Conservation (phyloP, 257 asterid genomes). For the Perilla frutescens region DNA sequence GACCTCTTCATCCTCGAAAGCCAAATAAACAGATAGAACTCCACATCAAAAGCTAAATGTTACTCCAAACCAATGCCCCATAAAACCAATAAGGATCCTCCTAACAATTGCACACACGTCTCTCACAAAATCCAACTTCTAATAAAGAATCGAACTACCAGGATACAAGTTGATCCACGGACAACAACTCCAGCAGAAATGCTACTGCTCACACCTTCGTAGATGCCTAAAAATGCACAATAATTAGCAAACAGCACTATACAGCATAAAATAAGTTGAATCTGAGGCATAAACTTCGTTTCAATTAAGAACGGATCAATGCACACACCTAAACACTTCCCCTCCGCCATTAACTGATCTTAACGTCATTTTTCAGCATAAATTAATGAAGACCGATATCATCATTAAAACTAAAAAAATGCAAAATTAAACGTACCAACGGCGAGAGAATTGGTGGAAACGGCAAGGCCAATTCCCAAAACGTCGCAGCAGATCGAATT, state of each 20-base stretch:
- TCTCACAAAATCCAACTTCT: conserved; percentile 19
- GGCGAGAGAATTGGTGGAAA: conserved; percentile 26
- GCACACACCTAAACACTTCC: conserved; percentile 29
- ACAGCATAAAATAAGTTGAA: conserved; percentile 24
- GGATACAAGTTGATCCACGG: conserved; percentile 27
- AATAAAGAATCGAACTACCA: conserved; percentile 32
- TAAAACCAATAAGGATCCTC: conserved; percentile 21
- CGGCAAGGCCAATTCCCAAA: conserved; percentile 27
- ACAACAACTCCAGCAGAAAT: conserved; percentile 25
- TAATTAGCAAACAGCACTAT: neutral
- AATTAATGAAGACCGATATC: conserved; percentile 5
- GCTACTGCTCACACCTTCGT: conserved; percentile 1
- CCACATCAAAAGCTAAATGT: conserved; percentile 29
- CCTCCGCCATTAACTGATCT: conserved; percentile 18
- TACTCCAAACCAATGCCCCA: conserved; percentile 28
- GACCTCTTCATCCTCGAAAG: conserved; percentile 66
- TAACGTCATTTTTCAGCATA: conserved; percentile 25
- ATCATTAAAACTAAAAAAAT: neutral
- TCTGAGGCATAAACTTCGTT: conserved; percentile 24
- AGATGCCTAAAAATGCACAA: conserved; percentile 27
- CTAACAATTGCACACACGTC: conserved; percentile 16
- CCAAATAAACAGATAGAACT: conserved; percentile 31
- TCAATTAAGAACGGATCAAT: conserved; percentile 18
- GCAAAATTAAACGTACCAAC: conserved; percentile 36
- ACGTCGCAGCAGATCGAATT: conserved; percentile 43